Percentiles rank a stretch among this genome's conserved stretches.
Evolutionary conservation across 495 filamentous ascomycete genomes (phyloP).

Genomic region (Aspergillus mulundensis): DNA sequence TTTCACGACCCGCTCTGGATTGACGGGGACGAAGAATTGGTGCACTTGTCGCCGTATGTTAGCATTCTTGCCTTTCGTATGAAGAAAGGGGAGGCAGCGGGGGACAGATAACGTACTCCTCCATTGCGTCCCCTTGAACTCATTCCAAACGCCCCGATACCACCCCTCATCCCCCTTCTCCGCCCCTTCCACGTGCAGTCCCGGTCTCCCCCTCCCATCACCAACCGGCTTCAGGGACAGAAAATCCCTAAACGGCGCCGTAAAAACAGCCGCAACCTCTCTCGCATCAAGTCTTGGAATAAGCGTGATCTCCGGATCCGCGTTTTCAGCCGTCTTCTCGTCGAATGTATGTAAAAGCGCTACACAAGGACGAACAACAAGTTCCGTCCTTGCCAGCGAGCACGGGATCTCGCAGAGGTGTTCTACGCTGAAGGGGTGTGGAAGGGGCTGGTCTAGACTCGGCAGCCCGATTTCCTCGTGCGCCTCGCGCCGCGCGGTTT

Average conservation of each 20-base stretch:
- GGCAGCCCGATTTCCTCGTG: constrained; percentile 88
- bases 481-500: constrained; percentile 84
- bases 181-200: constrained; percentile 31
- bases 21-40: constrained; percentile 80
- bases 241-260: constrained; percentile 75
- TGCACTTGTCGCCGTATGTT: constrained; percentile 51
- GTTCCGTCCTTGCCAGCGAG: constrained; percentile 73
- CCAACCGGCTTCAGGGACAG: constrained; percentile 36
- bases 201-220: not conserved
- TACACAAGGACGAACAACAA: constrained; percentile 81
- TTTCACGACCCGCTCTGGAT: constrained; percentile 55
- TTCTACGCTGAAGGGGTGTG: constrained; percentile 70
- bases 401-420: constrained; percentile 79
- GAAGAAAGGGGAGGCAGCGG: not conserved
- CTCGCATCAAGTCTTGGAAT: constrained; percentile 76
- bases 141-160: constrained; percentile 48
- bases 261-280: constrained; percentile 90
- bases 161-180: constrained; percentile 38
- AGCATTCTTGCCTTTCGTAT: not conserved
- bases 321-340: constrained; percentile 28
- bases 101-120: constrained; percentile 30
- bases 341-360: constrained; percentile 68
- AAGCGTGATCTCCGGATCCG: constrained; percentile 62
- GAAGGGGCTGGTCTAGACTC: constrained; percentile 56
- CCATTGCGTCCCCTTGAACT: constrained; percentile 71